Evolutionary conservation across 2,329 filamentous ascomycete genomes (phyloP), one percentile per base, ranked within the genome.

Genomic region (Fusarium musae): DNA sequence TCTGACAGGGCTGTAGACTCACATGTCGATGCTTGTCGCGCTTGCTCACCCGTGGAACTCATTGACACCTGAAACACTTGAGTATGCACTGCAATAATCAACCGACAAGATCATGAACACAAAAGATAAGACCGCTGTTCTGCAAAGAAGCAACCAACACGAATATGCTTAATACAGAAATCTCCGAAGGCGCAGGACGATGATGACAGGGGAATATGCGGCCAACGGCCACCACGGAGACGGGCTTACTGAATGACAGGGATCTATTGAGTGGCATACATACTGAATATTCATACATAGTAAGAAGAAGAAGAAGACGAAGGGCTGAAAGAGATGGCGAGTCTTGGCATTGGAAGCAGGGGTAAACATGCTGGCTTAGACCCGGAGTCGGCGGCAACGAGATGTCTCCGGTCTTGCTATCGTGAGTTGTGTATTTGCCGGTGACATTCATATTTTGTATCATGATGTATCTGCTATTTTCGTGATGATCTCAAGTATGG

Each of bases 31-130:
- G 36, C 34, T n/a, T 21, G 36, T 16, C 26, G 50, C 28, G 50
- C 13, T 16, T 36, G 23, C 23, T 23, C 37, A 26, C 39, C 28
- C 16, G 11, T 32, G 6, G 16, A 46, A 36, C 30, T 26, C 32
- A 36, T 26, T 28, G 23, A 28, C 43, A 28, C 39, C 30, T 36
- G 40, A 49, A 47, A 49, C 40, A 34, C n/a, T 58, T 9, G 19
- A 17, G n/a, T n/a, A 58, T 58, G 30, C 54, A 28, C 39, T 34
- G 15, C n/a, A 28, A 7, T 21, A 40, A 9, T 17, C 12, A 36
- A 13, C 30, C 40, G 36, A 58, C 17, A 36, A 83, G 86, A 92
- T 34, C 85, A 93, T 13, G 95, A 95, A 77, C 93, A 93, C 32
- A n/a, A 50, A 50, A n/a, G 44, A 36, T 19, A 21, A 50, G 19